Evolutionary conservation across 495 filamentous ascomycete species (phyloP), one percentile per base, ranked within the genome.

Genomic region (Hypoxylon subgilvum): DNA sequence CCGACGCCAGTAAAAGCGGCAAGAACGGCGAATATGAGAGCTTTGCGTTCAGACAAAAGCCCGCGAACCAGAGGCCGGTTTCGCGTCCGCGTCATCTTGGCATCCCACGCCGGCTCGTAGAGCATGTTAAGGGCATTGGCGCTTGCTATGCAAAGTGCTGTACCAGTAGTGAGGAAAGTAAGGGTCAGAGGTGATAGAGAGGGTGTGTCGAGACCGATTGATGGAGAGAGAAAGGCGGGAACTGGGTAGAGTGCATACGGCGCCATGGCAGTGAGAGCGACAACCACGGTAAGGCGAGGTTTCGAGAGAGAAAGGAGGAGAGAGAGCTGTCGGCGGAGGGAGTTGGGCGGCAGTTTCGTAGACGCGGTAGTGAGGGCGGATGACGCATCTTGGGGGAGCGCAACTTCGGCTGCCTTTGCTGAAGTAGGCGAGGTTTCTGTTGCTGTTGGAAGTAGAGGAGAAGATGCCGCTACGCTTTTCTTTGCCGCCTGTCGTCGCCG

Each of bases 41-140:
- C 94, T n/a, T 79, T 86, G 9, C 83, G 81, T n/a, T 79, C 80
- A 31, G 83, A 85, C 28, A 98, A 79, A 1, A 97, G 83, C 2
- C 87, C 85, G 3, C 94, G 85, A 7, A 97, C 94, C 0, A 98
- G 78, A 0, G 94, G 94, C 16, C 94, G 79, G 56, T 96, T 94
- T 27, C 89, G 83, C 6, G 94, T 98, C 6, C 94, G 87, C 14
- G 80, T 86, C 94, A 98, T 98, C 61, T 88, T 86, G 18, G 88
- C 90, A 74, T 98, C 94, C 73, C 91, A 89, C 58, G 84, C 80
- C 10, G 88, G 92, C 74, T 98, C 94, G 66, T 96, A 86, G 60
- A 95, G 86, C 94, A 98, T 98, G 77, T 98, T 98, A 43, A 97
- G 78, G 0, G 94, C 87, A 65, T 97, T 98, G 38, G 94, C 94